Percentiles rank a stretch among this genome's conserved stretches.
phyloP scores from a whole-genome alignment of 2,329 filamentous ascomycete species.

The Thielaviopsis punctulata region DNA sequence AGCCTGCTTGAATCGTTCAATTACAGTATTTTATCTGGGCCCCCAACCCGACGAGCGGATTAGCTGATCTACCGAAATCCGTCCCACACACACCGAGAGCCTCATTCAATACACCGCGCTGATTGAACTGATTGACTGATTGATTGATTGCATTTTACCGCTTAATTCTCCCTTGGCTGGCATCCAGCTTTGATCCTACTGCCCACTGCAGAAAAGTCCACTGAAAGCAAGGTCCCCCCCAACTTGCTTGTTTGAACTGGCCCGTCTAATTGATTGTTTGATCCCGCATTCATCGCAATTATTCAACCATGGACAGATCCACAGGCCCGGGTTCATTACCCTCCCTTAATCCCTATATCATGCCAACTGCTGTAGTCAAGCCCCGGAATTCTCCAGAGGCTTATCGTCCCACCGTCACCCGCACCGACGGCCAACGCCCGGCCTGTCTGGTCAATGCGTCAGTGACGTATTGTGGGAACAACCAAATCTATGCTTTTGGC shows the following conservation, averaged over 20 bases:
- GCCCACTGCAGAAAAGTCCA: no score
- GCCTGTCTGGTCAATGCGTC: constrained; percentile 95
- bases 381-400: constrained; percentile 45
- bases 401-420: constrained; percentile 70
- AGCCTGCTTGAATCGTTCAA: no score
- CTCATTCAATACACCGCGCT: no score
- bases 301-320: constrained; percentile 16
- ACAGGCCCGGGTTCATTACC: constrained; percentile 31
- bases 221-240: background rate
- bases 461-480: constrained; percentile 95
- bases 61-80: no score
- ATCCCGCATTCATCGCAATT: constrained; percentile 14
- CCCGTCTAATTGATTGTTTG: background rate
- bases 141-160: background rate
- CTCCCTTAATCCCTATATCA: constrained; percentile 72
- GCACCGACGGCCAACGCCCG: constrained; percentile 63
- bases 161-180: background rate
- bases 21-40: no score
- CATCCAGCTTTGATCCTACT: background rate
- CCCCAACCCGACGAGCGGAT: no score
- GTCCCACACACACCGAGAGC: no score
- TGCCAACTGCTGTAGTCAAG: constrained; percentile 70
- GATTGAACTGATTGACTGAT: background rate
- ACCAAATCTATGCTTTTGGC: constrained; percentile 94
- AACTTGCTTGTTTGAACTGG: background rate